Evolutionary conservation across 768 basidiomycete species (phyloP).

Genomic region (Leccinum pellstonianum): DNA sequence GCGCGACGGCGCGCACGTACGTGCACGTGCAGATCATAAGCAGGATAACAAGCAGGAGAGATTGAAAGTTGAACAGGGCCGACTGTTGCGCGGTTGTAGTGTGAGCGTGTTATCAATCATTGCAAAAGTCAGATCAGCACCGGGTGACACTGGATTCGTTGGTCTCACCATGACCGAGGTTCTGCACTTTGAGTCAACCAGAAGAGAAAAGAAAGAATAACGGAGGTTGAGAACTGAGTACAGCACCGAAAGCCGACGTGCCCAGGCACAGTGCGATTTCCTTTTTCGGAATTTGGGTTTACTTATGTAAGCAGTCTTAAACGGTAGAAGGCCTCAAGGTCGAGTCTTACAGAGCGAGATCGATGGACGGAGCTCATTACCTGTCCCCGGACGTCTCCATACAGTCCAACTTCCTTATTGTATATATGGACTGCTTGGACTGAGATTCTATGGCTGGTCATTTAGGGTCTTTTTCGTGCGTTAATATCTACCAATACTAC

Average conservation of each 20-base stretch:
- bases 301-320: no score
- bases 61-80: slow-evolving; percentile 97
- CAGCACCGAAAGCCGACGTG: neutral
- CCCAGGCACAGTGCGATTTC: neutral
- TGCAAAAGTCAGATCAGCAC: neutral
- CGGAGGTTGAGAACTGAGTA: neutral
- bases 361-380: no score
- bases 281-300: neutral
- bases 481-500: no score
- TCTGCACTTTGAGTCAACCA: neutral
- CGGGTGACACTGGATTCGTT: neutral
- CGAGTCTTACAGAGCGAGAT: no score
- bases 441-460: no score
- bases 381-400: no score
- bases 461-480: no score
- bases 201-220: neutral
- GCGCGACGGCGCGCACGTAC: slow-evolving; percentile 88
- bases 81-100: slow-evolving; percentile 48
- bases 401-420: no score
- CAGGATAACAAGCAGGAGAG: slow-evolving; percentile 88
- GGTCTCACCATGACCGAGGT: neutral
- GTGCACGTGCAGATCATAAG: slow-evolving; percentile 97
- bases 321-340: no score
- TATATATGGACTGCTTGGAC: no score
- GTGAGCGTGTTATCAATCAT: neutral